Evolutionary conservation across 169 alveolate genomes (phyloP), one percentile per base, ranked within the genome.

Genomic region (Plasmodium yoelii): DNA sequence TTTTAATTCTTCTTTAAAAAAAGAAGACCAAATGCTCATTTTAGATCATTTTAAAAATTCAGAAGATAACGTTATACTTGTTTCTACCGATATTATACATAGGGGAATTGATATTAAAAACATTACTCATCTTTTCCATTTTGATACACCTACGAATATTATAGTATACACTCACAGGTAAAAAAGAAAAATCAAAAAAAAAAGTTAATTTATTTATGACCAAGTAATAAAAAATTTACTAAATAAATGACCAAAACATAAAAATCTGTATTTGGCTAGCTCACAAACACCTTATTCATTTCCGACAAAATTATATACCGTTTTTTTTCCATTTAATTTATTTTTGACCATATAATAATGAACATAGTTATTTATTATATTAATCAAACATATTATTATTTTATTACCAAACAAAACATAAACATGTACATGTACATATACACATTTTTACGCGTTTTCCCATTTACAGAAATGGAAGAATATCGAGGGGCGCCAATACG

Each of bases 71-170:
- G 97, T 95, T 73, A 95, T 98, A 63, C 92, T 98, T 64, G 98
- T 97, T 12, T 97, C 99, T 63, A 97, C 99, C 1, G 99, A 98
- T 90, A 96, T 98, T 5, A 98, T 98, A 5, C 97, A 98, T 69
- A 90, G 99, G 87, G 99, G 99, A 10, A 86, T 98, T 28, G 99
- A 98, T 92, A 95, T 98, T 39, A 97, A 95, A 9, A 95, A 95
- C 42, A 97, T 98, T 22, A 93, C 95, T 34, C 96, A 94, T 74
- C 99, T 98, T 34, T 93, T 98, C 1, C 97, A 98, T 91, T 96
- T 96, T 77, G 99, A 97, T 92, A 95, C 97, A 61, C 99, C 99
- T 4, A 92, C 93, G 63, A 93, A 95, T 59, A 92, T 96, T 15
- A 87, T 92, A 53, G 97, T 96, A 71, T 97, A 96, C 74, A 93